Evolutionary conservation across 2,329 filamentous ascomycete species (phyloP), one percentile per base, ranked within the genome.

Genomic region (Pyrenophora teres): DNA sequence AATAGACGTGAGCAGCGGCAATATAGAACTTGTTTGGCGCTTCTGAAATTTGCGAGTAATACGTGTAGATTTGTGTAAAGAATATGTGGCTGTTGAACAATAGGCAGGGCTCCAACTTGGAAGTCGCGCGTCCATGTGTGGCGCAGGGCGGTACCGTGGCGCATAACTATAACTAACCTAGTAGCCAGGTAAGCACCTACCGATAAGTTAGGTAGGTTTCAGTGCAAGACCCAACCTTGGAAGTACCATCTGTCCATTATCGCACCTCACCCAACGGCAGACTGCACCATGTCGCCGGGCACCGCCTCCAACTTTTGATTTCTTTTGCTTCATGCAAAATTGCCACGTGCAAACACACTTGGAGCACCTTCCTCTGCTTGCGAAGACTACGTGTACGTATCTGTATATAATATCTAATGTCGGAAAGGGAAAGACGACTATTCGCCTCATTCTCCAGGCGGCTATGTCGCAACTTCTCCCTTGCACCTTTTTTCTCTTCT

Each of bases 331-430:
- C 52, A 27, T 21, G 47, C 21, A 19, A 32, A 31, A 50, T 41
- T 49, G 40, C 39, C 36, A 40, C 46, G 44, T 41, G 40, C 45
- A 50, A 50, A 47, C 36, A 40, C 48, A 46, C 54, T 45, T 36
- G 15, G 15, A 47, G 57, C 53, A 43, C 54, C 46, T 49, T 52
- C 52, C 60, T 63, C 56, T 54, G 47, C 58, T 69, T 71, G 53
- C 68, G 63, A 72, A 70, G 59, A 9, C 3, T 7, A 3, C 71
- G 68, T 15, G 69, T 73, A 66, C 60, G 69, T 65, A 36, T 41
- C 39, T 25, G 25, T 8, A 32, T 6, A 13, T 32, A 25, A 13
- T 46, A 40, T 41, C 40, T 50, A 56, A 55, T 44, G 50, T 56
- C 49, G 60, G 67, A 68, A 68, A 6, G 25, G 8, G 25, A 30